phyloP scores from a whole-genome alignment of 2,329 filamentous ascomycete genomes.

The Neofusicoccum parvum region DNA sequence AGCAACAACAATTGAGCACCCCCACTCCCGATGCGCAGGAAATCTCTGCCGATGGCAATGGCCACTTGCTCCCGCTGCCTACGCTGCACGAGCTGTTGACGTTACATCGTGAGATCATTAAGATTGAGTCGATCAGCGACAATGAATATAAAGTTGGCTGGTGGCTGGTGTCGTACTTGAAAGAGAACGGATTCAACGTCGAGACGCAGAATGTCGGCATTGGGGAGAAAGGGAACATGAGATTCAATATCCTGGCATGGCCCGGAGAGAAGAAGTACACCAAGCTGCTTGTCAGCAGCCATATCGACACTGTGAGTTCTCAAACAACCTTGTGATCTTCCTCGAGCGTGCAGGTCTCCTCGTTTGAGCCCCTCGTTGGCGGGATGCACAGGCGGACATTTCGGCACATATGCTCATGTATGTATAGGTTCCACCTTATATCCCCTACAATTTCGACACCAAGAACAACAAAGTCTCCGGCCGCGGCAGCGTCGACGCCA shows the following conservation, averaged over 20 bases:
- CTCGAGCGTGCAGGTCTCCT: too few relatives aligned
- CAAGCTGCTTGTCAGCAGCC: slow-evolving; percentile 70
- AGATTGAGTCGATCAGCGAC: slow-evolving; percentile 71
- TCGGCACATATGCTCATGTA: background rate
- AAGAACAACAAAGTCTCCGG: slow-evolving; percentile 63
- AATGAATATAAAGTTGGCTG: slow-evolving; percentile 69
- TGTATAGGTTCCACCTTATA: slow-evolving; percentile 65
- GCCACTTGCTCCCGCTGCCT: slow-evolving; percentile 13
- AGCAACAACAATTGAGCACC: background rate
- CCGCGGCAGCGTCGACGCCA: slow-evolving; percentile 69
- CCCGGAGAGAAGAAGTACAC: slow-evolving; percentile 53
- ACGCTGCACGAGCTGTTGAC: slow-evolving; percentile 58
- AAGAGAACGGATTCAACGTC: slow-evolving; percentile 61
- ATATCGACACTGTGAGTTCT: slow-evolving; percentile 69
- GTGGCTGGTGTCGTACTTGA: slow-evolving; percentile 70
- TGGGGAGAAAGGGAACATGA: slow-evolving; percentile 30
- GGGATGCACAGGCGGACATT: too few relatives aligned
- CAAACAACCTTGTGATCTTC: too few relatives aligned
- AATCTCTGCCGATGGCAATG: background rate
- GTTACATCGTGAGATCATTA: slow-evolving; percentile 74
- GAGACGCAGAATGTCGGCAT: slow-evolving; percentile 56
- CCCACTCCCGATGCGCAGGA: slow-evolving; percentile 3
- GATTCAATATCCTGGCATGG: slow-evolving; percentile 80
- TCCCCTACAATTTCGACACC: slow-evolving; percentile 62
- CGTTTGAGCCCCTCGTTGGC: background rate